Evolutionary conservation across 208 protist genomes (phyloP).

Genomic region (Acanthamoeba lenticulata): DNA sequence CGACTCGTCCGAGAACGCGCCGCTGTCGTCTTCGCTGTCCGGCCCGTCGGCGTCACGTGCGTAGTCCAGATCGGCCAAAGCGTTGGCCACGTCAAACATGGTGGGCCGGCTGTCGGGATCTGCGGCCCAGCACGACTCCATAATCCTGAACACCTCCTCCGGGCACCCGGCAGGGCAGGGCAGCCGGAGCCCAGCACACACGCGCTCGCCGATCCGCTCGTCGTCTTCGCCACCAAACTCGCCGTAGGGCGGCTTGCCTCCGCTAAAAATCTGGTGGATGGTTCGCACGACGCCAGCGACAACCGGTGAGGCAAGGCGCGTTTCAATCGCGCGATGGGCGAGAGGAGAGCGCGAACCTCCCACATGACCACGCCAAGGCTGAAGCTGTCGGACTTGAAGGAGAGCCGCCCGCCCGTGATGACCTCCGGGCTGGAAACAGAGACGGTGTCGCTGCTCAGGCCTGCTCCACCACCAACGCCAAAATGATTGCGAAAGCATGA

Average conservation of each 20-base stretch:
- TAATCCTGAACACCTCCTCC: background rate
- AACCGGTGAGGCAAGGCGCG: too few relatives aligned
- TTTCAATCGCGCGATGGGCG: background rate
- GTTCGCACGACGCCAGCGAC: too few relatives aligned
- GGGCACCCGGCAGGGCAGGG: background rate
- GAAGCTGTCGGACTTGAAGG: background rate
- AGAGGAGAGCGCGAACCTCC: background rate
- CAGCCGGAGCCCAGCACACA: background rate
- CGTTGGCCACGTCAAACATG: background rate
- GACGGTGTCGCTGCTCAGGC: background rate
- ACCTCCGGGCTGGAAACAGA: background rate
- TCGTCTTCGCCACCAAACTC: background rate
- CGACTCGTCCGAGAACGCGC: background rate
- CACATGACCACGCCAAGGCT: background rate
- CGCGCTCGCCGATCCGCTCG: background rate
- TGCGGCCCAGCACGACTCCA: conserved; percentile 11
- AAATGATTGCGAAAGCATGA: too few relatives aligned
- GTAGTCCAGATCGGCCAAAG: background rate
- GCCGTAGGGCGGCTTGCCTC: background rate
- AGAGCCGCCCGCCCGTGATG: background rate
- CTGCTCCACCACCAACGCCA: too few relatives aligned
- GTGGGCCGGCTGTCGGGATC: background rate
- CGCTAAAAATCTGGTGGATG: background rate
- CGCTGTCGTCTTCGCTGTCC: background rate
- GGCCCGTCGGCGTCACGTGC: background rate